Base-by-base conservation (phyloP, 768 basidiomycete species). In the Agaricus subrufescens region DNA sequence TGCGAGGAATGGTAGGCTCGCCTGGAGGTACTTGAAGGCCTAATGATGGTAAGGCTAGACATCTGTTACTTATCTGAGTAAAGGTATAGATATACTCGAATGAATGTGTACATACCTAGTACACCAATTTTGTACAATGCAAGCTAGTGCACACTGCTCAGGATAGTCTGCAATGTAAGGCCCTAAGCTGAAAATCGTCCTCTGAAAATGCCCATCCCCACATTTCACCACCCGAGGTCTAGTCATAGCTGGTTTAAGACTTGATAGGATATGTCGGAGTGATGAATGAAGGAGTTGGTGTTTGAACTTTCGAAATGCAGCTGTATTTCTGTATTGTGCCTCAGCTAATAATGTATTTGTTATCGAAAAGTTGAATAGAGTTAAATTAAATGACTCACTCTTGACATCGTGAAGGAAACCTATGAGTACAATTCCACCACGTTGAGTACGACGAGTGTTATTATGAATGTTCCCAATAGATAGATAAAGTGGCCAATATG, bases 401-500 rank as follows among this genome's bases (percentile, higher is more conserved):
- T 31, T 31, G 9, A 9, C 4, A 9, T 31, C 31, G 9, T 31
- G 4, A 9, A 31, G 31, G 31, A 31, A 31, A 4, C 31, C 31
- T 4, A 31, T 4, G 31, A 31, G 31, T 31, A 31, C 31, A 9
- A 31, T 9, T 4, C 31, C 31, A 31, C 9, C 9, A 9, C 31
- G 31, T 4, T 31, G 31, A 31, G 4, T 31, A 9, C 31, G 31
- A 9, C 31, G 31, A 31, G 4, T 31, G 4, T 9, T 31, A 31
- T 31, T 31, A 30, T 34, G 29, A 8, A 34, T 31, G 9, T 31
- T 31, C 31, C 31, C 31, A 4, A 31, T 31, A 31, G 31, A 31
- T 44, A 73, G 73, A 56, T 75, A 74, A 0, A 72, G 42, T 0
- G 73, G 74, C 29, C 69, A 71, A 52, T 69, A 75, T 38, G 73